Evolutionary conservation across 148 eudicot genomes (phyloP), one percentile per base, ranked within the genome.

Genomic region (Simmondsia chinensis): DNA sequence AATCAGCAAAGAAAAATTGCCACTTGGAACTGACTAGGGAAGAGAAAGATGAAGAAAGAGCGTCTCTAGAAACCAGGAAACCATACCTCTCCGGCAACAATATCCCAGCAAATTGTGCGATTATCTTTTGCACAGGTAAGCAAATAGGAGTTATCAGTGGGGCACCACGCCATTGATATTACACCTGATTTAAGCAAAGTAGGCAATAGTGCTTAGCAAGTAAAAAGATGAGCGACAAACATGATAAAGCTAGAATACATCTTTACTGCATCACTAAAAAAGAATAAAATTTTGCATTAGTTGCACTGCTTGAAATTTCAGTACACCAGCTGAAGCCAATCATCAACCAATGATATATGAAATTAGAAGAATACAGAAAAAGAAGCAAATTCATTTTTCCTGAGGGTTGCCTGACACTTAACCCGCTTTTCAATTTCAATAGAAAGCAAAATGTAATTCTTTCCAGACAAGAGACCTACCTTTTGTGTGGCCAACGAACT

Each of bases 121-220:
- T 82, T 82, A 62, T 91, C 99, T 60, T 91, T 86, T 48, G 81
- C 88, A 63, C 99, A 85, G 16, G 94, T 82, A 46, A 91, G 83
- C 70, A 91, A 63, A 65, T 79, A 91, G 33, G 95, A 79, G 73
- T 83, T 82, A 34, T 91, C 95, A 66, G 40, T 62, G 26, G 87
- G 95, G 53, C 95, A 91, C 99, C 99, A 91, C 16, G 95, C 76
- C 99, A 91, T 85, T 8, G 94, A 79, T 65, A 91, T 77, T 27
- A 91, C 94, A 48, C 99, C 93, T 82, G 49, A 27, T 35, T 35
- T 33, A 66, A 15, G 27, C 14, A n/a, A 39, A 36, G 58, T 9
- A 27, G 1, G 32, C 7, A 23, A 6, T 45, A 9, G 30, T 20
- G 20, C 39, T 14, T n/a, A 50, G 21, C 9, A 52, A 20, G 1